phyloP scores from a whole-genome alignment of 2,329 filamentous ascomycete genomes.

The Aspergillus jensenii region DNA sequence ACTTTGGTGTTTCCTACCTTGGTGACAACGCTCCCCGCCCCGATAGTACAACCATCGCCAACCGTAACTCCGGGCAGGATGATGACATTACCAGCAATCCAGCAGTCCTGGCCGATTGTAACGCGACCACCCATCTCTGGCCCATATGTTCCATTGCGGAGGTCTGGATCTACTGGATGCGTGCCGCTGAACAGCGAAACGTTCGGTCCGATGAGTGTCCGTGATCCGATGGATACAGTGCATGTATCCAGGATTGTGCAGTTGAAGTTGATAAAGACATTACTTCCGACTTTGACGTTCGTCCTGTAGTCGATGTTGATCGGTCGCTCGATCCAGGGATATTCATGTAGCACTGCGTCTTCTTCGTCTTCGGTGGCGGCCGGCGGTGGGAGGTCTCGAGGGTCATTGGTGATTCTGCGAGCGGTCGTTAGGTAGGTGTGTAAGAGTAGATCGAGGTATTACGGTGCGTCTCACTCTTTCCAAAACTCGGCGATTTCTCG shows the following conservation, averaged over 20 bases:
- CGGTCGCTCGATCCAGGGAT: constrained; percentile 52
- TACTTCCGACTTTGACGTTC: constrained; percentile 68
- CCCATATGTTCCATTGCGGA: constrained; percentile 71
- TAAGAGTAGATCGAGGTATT: too few species aligned
- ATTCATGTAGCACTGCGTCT: constrained; percentile 12
- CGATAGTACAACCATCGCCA: constrained; percentile 43
- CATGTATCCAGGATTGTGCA: constrained; percentile 74
- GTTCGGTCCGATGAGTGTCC: constrained; percentile 74
- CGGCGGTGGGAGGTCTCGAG: not conserved
- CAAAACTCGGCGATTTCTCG: not conserved
- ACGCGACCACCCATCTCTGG: constrained; percentile 51
- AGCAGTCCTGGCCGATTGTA: constrained; percentile 49
- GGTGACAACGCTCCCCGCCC: constrained; percentile 42
- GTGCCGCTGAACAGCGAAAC: constrained; percentile 70
- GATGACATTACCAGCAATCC: constrained; percentile 51
- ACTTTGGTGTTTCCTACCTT: constrained; percentile 9
- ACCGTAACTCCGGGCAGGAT: constrained; percentile 46
- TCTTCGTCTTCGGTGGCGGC: constrained; percentile 13
- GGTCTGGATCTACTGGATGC: constrained; percentile 70
- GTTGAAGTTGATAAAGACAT: constrained; percentile 73
- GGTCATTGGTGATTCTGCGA: not conserved
- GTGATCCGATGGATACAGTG: constrained; percentile 59
- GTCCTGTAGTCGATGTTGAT: constrained; percentile 73
- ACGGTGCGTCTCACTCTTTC: not conserved
- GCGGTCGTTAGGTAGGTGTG: not conserved